phyloP scores from a whole-genome alignment of 148 eudicot genomes.

The Cornus controversa region DNA sequence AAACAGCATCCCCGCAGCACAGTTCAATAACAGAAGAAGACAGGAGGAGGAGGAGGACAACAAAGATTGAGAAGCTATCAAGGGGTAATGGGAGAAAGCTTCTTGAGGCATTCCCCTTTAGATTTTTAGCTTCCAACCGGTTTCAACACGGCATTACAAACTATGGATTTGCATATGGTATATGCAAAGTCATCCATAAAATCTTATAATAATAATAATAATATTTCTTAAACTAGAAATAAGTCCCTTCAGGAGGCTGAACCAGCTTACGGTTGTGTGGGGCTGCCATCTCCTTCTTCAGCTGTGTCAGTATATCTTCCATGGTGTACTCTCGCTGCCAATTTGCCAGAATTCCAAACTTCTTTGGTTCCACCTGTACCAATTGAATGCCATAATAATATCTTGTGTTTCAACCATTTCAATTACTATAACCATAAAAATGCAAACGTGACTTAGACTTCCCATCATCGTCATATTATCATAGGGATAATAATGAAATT shows the following conservation, averaged over 20 bases:
- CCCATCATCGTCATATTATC: neutral
- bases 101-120: slow-evolving; percentile 13
- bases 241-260: slow-evolving; percentile 45
- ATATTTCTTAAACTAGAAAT: slow-evolving; percentile 17
- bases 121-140: neutral
- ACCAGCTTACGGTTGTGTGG: slow-evolving; percentile 41
- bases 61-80: neutral
- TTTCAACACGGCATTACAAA: slow-evolving; percentile 14
- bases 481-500: no score
- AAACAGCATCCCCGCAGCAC: slow-evolving; percentile 23
- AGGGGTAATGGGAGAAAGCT: slow-evolving; percentile 1
- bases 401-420: slow-evolving; percentile 2
- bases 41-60: slow-evolving; percentile 9
- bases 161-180: slow-evolving; percentile 14
- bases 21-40: slow-evolving; percentile 7
- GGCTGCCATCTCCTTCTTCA: slow-evolving; percentile 35
- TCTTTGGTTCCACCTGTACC: slow-evolving; percentile 35
- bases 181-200: slow-evolving; percentile 9
- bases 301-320: slow-evolving; percentile 37
- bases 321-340: slow-evolving; percentile 40
- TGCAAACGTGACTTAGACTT: neutral
- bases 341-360: slow-evolving; percentile 31
- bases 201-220: neutral
- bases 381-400: neutral
- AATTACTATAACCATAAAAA: neutral